A percentile compares a stretch with the other conserved stretches of the same genome.
phyloP scores from a whole-genome alignment of 108 stramenopile genomes.

The Pelagomonas calceolata region DNA sequence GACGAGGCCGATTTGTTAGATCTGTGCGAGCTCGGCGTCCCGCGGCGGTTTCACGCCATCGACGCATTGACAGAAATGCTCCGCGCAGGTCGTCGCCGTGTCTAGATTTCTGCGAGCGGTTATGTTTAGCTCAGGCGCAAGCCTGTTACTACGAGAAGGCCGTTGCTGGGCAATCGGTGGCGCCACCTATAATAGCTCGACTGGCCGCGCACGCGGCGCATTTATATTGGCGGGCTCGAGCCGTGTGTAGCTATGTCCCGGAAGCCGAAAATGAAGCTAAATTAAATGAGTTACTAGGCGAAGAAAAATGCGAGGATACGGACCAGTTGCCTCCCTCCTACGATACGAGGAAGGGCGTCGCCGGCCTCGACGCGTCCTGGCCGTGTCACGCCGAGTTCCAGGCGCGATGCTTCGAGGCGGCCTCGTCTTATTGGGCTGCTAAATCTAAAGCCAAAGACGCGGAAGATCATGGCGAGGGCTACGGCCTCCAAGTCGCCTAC shows the following conservation, averaged over 20 bases:
- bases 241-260: no score
- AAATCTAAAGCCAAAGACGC: conserved; percentile 8
- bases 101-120: conserved; percentile 10
- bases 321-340: no score
- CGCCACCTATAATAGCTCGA: conserved; percentile 11
- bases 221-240: conserved; percentile 7
- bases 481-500: conserved; percentile 14
- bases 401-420: conserved; percentile 21
- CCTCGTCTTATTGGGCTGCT: conserved; percentile 17
- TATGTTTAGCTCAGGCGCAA: conserved; percentile 33
- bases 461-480: conserved; percentile 12
- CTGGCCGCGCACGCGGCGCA: conserved; percentile 12
- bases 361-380: conserved; percentile 21
- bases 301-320: no score
- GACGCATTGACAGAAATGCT: not conserved
- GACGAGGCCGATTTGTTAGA: no score
- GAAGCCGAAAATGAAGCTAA: no score
- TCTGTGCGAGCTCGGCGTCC: no score
- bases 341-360: no score
- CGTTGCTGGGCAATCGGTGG: conserved; percentile 7
- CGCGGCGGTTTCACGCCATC: no score
- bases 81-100: conserved; percentile 8
- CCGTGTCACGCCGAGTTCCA: conserved; percentile 20
- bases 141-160: conserved; percentile 36
- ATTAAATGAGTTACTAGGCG: no score